Conservation (phyloP, 495 filamentous ascomycete genomes). For the Daldinia loculata region DNA sequence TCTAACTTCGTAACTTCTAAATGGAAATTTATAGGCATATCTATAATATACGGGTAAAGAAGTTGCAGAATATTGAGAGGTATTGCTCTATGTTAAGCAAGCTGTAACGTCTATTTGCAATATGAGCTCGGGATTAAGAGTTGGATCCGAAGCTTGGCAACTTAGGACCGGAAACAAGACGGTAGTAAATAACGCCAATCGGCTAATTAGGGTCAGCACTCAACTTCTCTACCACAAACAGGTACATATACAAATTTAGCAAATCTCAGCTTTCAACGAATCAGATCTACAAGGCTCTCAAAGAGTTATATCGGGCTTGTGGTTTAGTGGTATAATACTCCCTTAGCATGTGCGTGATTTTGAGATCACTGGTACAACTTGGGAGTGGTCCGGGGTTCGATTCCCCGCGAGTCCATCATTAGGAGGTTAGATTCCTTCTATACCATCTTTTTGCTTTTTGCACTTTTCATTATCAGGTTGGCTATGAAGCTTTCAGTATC, state of each 20-base stretch:
- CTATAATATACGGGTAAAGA: too few relatives aligned
- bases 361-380: too few relatives aligned
- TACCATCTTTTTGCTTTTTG: conserved; percentile 32
- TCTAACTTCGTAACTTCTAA: too few relatives aligned
- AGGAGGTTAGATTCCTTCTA: conserved; percentile 41
- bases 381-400: conserved; percentile 64
- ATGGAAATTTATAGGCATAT: too few relatives aligned
- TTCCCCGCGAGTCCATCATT: conserved; percentile 56
- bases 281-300: conserved; percentile 10
- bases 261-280: background rate
- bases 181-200: background rate
- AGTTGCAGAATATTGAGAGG: too few relatives aligned
- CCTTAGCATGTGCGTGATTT: conserved; percentile 35
- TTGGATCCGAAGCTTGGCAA: background rate
- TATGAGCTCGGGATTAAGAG: background rate
- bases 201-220: conserved; percentile 22
- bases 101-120: too few relatives aligned
- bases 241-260: background rate
- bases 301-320: conserved; percentile 24
- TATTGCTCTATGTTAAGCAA: too few relatives aligned
- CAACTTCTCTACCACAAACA: background rate
- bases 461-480: background rate
- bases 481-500: background rate
- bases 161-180: background rate
- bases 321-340: conserved; percentile 45